A percentile compares a stretch with the other conserved stretches of the same genome.
These are phyloP conservation scores for Hordeum marinum DNA, from an alignment of 176 grass and related monocot species.

Conservation along the genomic window DNA sequence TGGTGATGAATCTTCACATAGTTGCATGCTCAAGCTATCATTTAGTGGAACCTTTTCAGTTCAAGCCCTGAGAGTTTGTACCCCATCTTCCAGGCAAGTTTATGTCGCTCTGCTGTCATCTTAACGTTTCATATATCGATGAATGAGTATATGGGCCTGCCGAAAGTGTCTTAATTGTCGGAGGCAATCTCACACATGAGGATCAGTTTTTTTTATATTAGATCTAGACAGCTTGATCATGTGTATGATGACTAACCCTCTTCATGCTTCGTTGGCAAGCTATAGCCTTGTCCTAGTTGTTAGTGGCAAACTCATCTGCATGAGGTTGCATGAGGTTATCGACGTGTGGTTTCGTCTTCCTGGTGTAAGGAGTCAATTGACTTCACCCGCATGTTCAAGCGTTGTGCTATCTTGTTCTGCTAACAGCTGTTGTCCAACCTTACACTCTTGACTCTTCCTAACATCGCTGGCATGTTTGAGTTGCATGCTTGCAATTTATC, in stretches of 20 bases:
- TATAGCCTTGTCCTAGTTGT: not conserved
- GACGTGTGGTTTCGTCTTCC: not conserved
- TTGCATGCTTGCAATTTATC: not conserved
- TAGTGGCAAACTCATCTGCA: conserved; percentile 4
- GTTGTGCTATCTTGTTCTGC: not conserved
- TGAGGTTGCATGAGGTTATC: not conserved
- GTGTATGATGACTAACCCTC: not conserved
- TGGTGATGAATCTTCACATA: too few relatives aligned
- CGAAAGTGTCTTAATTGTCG: not conserved
- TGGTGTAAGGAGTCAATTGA: too few relatives aligned
- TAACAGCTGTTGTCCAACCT: too few relatives aligned
- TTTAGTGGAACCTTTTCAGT: not conserved
- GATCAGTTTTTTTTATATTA: too few relatives aligned
- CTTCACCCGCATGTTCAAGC: not conserved
- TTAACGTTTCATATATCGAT: not conserved
- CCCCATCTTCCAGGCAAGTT: not conserved
- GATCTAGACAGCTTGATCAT: not conserved
- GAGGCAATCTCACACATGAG: not conserved
- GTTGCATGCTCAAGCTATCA: too few relatives aligned
- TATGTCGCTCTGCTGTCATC: not conserved
- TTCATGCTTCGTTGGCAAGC: not conserved
- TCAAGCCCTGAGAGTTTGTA: not conserved
- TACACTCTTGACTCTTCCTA: too few relatives aligned
- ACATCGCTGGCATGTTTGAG: too few relatives aligned
- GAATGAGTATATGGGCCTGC: not conserved